A percentile compares a stretch with the other conserved stretches of the same genome.
These are phyloP conservation scores for Dorcoceras hygrometricum DNA, from an alignment of 257 asterid genomes.

Conservation along the genomic window DNA sequence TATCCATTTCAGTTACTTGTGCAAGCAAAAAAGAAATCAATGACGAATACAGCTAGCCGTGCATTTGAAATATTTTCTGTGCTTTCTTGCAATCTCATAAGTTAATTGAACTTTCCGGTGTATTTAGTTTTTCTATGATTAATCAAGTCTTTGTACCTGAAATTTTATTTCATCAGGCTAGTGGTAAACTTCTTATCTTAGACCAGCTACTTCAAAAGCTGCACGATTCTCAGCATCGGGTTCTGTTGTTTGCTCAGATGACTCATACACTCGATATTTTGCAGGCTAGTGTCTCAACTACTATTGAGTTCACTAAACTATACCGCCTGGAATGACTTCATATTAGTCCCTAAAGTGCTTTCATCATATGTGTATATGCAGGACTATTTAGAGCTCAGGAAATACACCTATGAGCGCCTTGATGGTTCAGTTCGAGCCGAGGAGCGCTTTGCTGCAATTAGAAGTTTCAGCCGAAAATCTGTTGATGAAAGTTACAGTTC, in stretches of 20 bases:
- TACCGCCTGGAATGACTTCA: slow-evolving; percentile 14
- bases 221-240: slow-evolving; percentile 66
- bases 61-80: slow-evolving; percentile 17
- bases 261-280: slow-evolving; percentile 88
- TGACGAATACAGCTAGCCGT: slow-evolving; percentile 3
- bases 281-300: slow-evolving; percentile 52
- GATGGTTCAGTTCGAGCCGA: slow-evolving; percentile 96
- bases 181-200: slow-evolving; percentile 79
- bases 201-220: slow-evolving; percentile 77
- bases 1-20: not conserved
- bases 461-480: slow-evolving; percentile 70
- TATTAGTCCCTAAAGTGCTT: slow-evolving; percentile 19
- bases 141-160: slow-evolving; percentile 8
- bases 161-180: slow-evolving; percentile 51
- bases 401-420: slow-evolving; percentile 88
- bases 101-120: slow-evolving; percentile 15
- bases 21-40: slow-evolving; percentile 11
- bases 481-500: slow-evolving; percentile 28
- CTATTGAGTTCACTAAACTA: slow-evolving; percentile 3
- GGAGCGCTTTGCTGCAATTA: slow-evolving; percentile 94
- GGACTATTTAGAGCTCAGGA: slow-evolving; percentile 87
- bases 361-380: slow-evolving; percentile 29
- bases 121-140: slow-evolving; percentile 13
- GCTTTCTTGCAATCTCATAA: slow-evolving; percentile 17
- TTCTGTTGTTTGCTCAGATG: slow-evolving; percentile 93